Evolutionary conservation across 495 filamentous ascomycete species (phyloP), one percentile per base, ranked within the genome.

Genomic region (Aspergillus steynii): DNA sequence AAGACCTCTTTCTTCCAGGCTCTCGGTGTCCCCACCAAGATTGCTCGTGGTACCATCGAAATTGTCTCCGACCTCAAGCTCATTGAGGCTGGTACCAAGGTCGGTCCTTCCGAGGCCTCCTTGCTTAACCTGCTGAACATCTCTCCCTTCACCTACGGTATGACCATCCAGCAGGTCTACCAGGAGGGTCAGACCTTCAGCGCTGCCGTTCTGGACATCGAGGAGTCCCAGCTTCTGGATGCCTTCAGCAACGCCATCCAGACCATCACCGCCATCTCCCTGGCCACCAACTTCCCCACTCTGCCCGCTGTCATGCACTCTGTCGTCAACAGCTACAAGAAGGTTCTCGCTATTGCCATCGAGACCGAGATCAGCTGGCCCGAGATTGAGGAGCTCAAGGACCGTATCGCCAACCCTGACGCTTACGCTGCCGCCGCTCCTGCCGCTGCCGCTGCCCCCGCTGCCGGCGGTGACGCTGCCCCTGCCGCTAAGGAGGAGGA

Each of bases 1-100:
- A 99, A 99, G 89, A 99, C 95, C 69, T 97, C 95, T 69, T 99
- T 99, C 93, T 99, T 99, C 92, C 95, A 99, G 86, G 95, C 95
- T 74, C 96, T 99, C 77, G 95, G 95, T 90, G 92, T 99, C 79
- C 95, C 95, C 75, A 99, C 95, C 84, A 99, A 99, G 90, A 99
- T 99, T 82, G 95, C 95, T 72, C 96, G 95, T 96, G 95, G 95
- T 93, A 99, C 95, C 83, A 98, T 99, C 77, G 95, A 99, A 93
- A 99, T 99, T 78, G 96, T 93, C 57, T 86, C 89, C 70, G 95
- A 99, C 73, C 83, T 99, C 73, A 98, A 97, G 90, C 89, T 99
- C 71, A 89, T 97, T 80, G 92, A 96, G 83, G 87, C 91, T 62
- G 89, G 89, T 59, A 82, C 46, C 83, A 97, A 97, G 84, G 95